These are phyloP conservation scores for Leccinum subgranulosum DNA, from an alignment of 768 basidiomycete genomes.

Conservation along the genomic window DNA sequence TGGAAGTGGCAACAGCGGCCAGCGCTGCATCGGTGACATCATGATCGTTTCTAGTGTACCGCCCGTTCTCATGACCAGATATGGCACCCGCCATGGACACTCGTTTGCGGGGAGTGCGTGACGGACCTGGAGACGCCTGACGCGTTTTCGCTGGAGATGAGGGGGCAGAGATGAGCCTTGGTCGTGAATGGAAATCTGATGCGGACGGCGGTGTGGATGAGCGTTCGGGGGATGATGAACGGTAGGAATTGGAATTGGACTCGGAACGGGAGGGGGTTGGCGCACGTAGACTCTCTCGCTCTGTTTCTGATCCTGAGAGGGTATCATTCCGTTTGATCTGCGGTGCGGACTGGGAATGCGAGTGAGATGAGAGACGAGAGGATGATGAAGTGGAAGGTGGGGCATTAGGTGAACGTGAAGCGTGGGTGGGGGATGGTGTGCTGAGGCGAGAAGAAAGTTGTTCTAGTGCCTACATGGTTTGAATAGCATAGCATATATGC, in stretches of 20 bases:
- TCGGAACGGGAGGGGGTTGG: constrained; percentile 30
- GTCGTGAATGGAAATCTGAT: constrained; percentile 29
- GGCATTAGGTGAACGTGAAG: constrained; percentile 35
- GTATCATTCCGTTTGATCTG: constrained; percentile 32
- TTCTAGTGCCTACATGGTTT: constrained; percentile 51
- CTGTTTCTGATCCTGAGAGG: constrained; percentile 79
- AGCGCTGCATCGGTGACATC: constrained; percentile 57
- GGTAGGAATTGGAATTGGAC: constrained; percentile 29
- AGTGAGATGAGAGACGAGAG: constrained; percentile 34
- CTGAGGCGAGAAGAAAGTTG: constrained; percentile 61
- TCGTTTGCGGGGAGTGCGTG: constrained; percentile 42
- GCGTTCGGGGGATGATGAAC: constrained; percentile 39
- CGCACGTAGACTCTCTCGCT: constrained; percentile 55
- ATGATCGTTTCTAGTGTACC: constrained; percentile 20
- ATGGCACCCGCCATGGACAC: constrained; percentile 36
- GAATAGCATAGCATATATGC: constrained; percentile 24
- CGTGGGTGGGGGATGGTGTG: constrained; percentile 52
- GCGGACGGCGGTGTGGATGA: constrained; percentile 36
- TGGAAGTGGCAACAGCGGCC: constrained; percentile 56
- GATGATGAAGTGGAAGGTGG: constrained; percentile 32
- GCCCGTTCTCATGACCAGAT: constrained; percentile 26
- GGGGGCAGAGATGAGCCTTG: constrained; percentile 48
- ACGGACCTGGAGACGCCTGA: constrained; percentile 38
- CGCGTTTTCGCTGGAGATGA: constrained; percentile 40
- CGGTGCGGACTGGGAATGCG: constrained; percentile 28